Base-by-base conservation (phyloP, 805 yeast genomes). In the Vanderwaltozyma polyspora region DNA sequence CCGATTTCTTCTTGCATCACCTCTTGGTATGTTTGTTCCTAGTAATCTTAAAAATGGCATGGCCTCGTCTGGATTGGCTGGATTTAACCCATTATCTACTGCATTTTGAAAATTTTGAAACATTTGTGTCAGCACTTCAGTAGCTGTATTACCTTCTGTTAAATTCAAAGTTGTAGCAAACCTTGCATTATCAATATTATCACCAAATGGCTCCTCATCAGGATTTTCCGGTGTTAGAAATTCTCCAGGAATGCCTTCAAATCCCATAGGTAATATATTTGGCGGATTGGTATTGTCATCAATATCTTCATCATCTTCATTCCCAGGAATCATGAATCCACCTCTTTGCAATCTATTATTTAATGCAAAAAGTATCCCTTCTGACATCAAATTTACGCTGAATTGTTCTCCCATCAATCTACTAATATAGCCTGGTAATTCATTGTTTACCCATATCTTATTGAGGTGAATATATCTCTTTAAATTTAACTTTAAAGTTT, bases 391-490 rank as follows among this genome's bases (percentile, higher is more conserved):
- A 36, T 40, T 40, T 3, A 45, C 48, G 30, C 49, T 16, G 31
- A 53, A 54, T 31, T 48, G 55, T 35, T 54, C 60, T 6, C 62
- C 57, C 48, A 52, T 46, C 3, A 8, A 8, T 36, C 70, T 48
- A 28, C 65, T 56, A 22, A 70, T 57, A 38, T 64, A 68, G 0
- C 73, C 69, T 29, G 68, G 64, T 14, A 75, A 60, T 10, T 71
- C 76, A 43, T 76, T 78, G 41, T 65, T 70, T 25, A 79, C 52
- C 81, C 83, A 81, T 29, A 70, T 51, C 32, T 67, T 67, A 44
- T 70, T 77, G 42, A 80, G 55, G 39, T 72, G 65, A 21, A 64
- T 58, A 53, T 73, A 79, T 35, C 93, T 66, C 16, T 59, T 62
- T n/a, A 57, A 41, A 45, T 69, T 70, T 37, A 81, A 60, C 0